Evolutionary conservation across 163 green algal species (phyloP).

Genomic region (Prototheca wickerhamii): DNA sequence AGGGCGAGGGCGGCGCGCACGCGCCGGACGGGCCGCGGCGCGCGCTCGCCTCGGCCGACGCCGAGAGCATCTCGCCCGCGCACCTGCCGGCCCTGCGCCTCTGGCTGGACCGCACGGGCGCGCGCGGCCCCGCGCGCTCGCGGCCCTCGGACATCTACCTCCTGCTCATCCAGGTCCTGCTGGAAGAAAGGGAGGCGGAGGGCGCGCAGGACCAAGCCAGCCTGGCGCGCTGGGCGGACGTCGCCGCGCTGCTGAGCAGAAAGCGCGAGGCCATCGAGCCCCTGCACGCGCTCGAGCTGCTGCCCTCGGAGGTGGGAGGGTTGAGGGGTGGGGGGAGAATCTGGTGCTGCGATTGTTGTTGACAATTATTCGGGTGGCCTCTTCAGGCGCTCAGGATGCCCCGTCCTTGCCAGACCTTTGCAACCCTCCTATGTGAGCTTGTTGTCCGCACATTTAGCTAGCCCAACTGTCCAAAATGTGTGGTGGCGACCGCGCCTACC

Average conservation of each 20-base stretch:
- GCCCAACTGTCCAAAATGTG: too few species aligned
- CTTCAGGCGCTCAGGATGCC: background rate
- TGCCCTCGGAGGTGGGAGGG: constrained; percentile 39
- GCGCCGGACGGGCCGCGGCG: background rate
- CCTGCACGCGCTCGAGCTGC: constrained; percentile 47
- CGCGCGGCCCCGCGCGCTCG: background rate
- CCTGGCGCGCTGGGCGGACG: constrained; percentile 35
- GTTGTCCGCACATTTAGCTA: too few species aligned
- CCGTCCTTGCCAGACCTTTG: background rate
- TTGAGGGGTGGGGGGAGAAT: background rate
- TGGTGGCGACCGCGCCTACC: too few species aligned
- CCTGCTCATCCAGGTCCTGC: constrained; percentile 32
- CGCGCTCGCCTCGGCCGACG: background rate
- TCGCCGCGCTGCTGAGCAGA: constrained; percentile 50
- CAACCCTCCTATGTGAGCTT: too few species aligned
- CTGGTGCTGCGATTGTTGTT: background rate
- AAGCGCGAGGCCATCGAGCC: constrained; percentile 53
- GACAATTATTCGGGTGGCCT: background rate
- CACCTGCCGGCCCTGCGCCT: background rate
- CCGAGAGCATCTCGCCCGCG: background rate
- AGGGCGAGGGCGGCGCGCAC: background rate
- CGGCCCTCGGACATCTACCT: constrained; percentile 36
- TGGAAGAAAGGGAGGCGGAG: constrained; percentile 19
- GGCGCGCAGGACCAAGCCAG: background rate
- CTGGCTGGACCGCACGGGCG: background rate